Percentiles rank a stretch among this genome's conserved stretches.
These are phyloP conservation scores for Pittosporum tobira DNA, from an alignment of 129 eudicot species.

Conservation along the genomic window DNA sequence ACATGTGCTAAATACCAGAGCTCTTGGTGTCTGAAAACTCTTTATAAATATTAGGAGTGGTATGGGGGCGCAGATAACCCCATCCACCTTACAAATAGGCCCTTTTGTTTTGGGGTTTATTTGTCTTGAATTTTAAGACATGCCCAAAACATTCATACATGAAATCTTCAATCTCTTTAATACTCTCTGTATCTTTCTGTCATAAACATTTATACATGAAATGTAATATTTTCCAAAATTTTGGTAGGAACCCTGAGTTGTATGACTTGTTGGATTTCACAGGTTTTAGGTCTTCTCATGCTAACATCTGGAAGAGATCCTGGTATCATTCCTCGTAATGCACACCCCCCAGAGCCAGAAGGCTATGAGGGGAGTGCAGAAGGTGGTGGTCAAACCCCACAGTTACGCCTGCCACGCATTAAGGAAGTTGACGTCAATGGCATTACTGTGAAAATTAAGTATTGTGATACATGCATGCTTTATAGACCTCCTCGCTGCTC, in stretches of 20 bases:
- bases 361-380: slow-evolving; percentile 65
- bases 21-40: too few relatives aligned
- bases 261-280: slow-evolving; percentile 16
- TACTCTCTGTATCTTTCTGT: too few relatives aligned
- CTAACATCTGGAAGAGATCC: slow-evolving; percentile 98
- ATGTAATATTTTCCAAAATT: too few relatives aligned
- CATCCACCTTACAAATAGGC: too few relatives aligned
- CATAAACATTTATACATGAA: too few relatives aligned
- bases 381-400: slow-evolving; percentile 89
- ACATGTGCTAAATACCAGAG: too few relatives aligned
- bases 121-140: too few relatives aligned
- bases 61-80: too few relatives aligned
- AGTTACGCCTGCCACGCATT: slow-evolving; percentile 75
- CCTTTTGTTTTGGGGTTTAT: too few relatives aligned
- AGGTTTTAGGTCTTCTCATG: slow-evolving; percentile 86
- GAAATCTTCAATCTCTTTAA: too few relatives aligned
- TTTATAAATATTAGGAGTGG: too few relatives aligned
- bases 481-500: slow-evolving; percentile 99
- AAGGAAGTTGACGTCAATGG: slow-evolving; percentile 99
- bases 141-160: too few relatives aligned
- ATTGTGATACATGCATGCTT: slow-evolving; percentile 99
- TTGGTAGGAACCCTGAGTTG: background rate
- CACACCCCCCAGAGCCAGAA: slow-evolving; percentile 99
- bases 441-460: slow-evolving; percentile 78
- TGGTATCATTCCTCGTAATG: slow-evolving; percentile 96